Evolutionary conservation across 495 filamentous ascomycete genomes (phyloP).

Genomic region (Arthonia radiata): DNA sequence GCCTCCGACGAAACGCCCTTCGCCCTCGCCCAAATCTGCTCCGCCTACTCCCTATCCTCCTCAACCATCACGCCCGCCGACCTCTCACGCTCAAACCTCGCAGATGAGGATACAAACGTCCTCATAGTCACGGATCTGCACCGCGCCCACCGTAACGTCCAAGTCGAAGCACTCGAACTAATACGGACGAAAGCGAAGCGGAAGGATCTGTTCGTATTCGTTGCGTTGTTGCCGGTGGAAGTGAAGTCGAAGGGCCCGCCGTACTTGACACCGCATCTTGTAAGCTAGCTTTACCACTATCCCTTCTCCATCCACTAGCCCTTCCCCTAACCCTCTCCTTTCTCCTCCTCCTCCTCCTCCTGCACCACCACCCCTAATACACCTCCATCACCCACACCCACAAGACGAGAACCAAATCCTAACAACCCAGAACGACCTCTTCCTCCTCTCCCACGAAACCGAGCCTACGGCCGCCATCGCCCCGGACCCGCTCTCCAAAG

Average conservation of each 20-base stretch:
- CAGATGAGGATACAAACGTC: too few relatives aligned
- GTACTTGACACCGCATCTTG: slow-evolving; percentile 2
- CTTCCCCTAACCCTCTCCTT: not conserved
- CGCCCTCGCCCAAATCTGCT: too few relatives aligned
- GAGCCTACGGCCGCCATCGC: not conserved
- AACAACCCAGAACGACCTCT: slow-evolving; percentile 40
- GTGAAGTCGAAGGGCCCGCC: slow-evolving; percentile 20
- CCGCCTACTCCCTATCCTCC: too few relatives aligned
- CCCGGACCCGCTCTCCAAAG: not conserved
- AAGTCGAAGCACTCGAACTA: slow-evolving; percentile 66
- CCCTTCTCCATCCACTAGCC: slow-evolving; percentile 9
- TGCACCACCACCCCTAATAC: slow-evolving; percentile 1
- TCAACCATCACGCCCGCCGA: too few relatives aligned
- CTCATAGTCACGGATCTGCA: slow-evolving; percentile 64
- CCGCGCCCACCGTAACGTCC: slow-evolving; percentile 39
- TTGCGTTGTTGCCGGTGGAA: slow-evolving; percentile 33
- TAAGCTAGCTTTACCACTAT: slow-evolving; percentile 7
- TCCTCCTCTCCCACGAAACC: slow-evolving; percentile 52
- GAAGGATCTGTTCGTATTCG: slow-evolving; percentile 74
- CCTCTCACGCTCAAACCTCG: too few relatives aligned
- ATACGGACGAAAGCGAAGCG: slow-evolving; percentile 29
- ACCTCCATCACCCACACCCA: slow-evolving; percentile 1
- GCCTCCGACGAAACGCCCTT: too few relatives aligned
- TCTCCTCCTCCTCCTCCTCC: slow-evolving; percentile 6
- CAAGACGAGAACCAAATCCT: slow-evolving; percentile 3